Evolutionary conservation across 345 rosid species (phyloP).

Genomic region (Turnera subulata): DNA sequence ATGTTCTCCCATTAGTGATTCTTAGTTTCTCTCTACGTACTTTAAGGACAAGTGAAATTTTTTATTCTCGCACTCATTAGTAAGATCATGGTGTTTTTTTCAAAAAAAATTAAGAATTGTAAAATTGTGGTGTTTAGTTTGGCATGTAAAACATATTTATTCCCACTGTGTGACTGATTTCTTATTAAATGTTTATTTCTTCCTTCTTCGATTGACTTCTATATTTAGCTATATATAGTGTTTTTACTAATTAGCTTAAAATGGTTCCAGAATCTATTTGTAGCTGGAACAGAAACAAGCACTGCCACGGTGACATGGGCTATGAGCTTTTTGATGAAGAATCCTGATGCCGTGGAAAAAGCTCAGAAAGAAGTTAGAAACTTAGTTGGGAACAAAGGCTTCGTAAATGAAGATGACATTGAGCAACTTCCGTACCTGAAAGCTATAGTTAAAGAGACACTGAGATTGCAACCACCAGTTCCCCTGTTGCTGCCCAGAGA

Average conservation of each 20-base stretch:
- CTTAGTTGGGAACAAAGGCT: conserved; percentile 17
- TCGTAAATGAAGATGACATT: not conserved
- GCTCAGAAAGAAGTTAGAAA: conserved; percentile 32
- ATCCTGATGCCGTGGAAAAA: conserved; percentile 26
- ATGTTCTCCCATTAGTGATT: too few relatives aligned
- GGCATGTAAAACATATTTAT: not conserved
- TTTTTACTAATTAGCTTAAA: not conserved
- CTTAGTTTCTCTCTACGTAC: too few relatives aligned
- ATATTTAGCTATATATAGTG: too few relatives aligned
- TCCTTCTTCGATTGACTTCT: not conserved
- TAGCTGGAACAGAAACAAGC: conserved; percentile 41
- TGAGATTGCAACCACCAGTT: conserved; percentile 27
- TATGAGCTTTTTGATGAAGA: conserved; percentile 31
- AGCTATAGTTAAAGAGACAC: conserved; percentile 42
- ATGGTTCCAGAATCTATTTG: conserved; percentile 28
- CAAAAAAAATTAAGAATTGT: too few relatives aligned
- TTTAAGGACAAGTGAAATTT: too few relatives aligned
- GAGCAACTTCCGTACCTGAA: conserved; percentile 24
- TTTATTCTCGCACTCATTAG: too few relatives aligned
- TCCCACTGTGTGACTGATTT: not conserved
- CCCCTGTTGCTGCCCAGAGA: conserved; percentile 34
- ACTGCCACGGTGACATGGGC: conserved; percentile 42
- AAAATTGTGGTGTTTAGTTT: too few relatives aligned
- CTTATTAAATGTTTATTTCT: not conserved
- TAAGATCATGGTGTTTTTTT: too few relatives aligned